Conservation (phyloP, 2,329 filamentous ascomycete genomes). For the Thelonectria rubi region DNA sequence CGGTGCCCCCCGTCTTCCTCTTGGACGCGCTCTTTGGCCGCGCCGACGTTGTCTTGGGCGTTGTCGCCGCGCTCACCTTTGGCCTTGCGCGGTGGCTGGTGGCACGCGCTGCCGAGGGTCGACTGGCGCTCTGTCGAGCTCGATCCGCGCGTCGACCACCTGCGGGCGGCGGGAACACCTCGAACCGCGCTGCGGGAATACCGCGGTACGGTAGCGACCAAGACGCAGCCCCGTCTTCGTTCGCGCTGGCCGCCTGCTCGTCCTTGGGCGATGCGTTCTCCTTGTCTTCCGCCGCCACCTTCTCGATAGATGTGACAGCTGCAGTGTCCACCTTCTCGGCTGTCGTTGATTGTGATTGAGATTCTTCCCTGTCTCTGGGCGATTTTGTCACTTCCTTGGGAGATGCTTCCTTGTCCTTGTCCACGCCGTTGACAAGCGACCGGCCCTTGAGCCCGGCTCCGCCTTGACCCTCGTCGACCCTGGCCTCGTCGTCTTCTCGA, state of each 20-base stretch:
- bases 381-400: constrained; percentile 3
- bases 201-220: constrained; percentile 61
- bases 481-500: constrained; percentile 75
- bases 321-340: constrained; percentile 40
- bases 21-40: constrained; percentile 57
- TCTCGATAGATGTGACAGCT: constrained; percentile 46
- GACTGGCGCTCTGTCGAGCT: constrained; percentile 52
- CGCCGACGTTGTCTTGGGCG: constrained; percentile 45
- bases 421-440: constrained; percentile 38
- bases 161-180: constrained; percentile 76
- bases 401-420: constrained; percentile 23
- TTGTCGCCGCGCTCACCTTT: constrained; percentile 49
- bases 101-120: constrained; percentile 50
- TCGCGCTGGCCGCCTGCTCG: constrained; percentile 41
- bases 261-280: constrained; percentile 42
- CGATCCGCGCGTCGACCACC: constrained; percentile 59
- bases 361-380: background rate
- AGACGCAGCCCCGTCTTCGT: constrained; percentile 42
- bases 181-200: constrained; percentile 77
- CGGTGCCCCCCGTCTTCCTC: constrained; percentile 69
- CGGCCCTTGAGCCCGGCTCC: constrained; percentile 32
- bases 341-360: constrained; percentile 8
- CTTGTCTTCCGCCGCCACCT: constrained; percentile 45
- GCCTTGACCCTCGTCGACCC: constrained; percentile 46
- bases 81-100: constrained; percentile 50